phyloP scores from a whole-genome alignment of 768 basidiomycete genomes.

The Leccinum pellstonianum region DNA sequence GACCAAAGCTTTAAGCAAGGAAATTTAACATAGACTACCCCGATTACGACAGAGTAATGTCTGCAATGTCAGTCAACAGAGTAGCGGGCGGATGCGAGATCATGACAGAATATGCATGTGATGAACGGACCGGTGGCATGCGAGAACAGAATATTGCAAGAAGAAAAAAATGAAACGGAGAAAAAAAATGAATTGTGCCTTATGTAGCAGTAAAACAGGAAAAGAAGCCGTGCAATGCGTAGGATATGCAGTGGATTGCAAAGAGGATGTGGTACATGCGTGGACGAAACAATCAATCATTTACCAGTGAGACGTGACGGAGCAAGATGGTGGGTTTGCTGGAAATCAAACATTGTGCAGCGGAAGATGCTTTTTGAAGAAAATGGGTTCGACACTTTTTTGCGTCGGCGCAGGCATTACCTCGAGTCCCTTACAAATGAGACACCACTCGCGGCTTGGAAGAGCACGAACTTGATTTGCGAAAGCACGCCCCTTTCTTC shows the following conservation, averaged over 20 bases:
- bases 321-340: slow-evolving; percentile 13
- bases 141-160: slow-evolving; percentile 16
- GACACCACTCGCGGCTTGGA: slow-evolving; percentile 44
- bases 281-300: slow-evolving; percentile 15
- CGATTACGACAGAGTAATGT: slow-evolving; percentile 10
- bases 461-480: slow-evolving; percentile 52
- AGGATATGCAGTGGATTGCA: slow-evolving; percentile 23
- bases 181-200: slow-evolving; percentile 18
- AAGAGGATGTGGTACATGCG: slow-evolving; percentile 23
- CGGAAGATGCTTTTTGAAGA: slow-evolving; percentile 20
- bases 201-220: slow-evolving; percentile 15
- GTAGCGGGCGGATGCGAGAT: slow-evolving; percentile 17
- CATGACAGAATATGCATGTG: slow-evolving; percentile 12
- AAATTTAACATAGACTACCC: slow-evolving; percentile 20
- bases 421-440: slow-evolving; percentile 36
- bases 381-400: slow-evolving; percentile 4
- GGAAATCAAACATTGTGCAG: slow-evolving; percentile 14
- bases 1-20: slow-evolving; percentile 10
- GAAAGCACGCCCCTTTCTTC: slow-evolving; percentile 42
- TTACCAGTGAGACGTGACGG: slow-evolving; percentile 24
- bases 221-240: slow-evolving; percentile 22
- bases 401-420: slow-evolving; percentile 8
- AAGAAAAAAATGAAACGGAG: not conserved
- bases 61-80: slow-evolving; percentile 18
- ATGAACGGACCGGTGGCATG: slow-evolving; percentile 25